phyloP scores from a whole-genome alignment of 345 rosid species.

The Aegle marmelos region DNA sequence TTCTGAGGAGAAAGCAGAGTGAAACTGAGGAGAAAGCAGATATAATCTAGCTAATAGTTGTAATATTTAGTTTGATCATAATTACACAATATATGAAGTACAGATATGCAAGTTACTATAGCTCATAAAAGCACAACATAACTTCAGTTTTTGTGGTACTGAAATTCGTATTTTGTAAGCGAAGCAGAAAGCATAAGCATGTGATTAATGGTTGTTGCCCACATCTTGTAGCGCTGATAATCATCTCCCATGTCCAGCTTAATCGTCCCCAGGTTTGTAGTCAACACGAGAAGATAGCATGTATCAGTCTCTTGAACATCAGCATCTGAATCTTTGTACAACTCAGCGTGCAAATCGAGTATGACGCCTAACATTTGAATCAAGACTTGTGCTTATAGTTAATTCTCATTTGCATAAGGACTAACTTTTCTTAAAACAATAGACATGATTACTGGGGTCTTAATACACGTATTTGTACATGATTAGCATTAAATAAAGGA shows the following conservation, averaged over 20 bases:
- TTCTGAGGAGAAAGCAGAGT: no score
- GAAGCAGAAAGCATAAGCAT: conserved; percentile 71
- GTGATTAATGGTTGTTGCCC: conserved; percentile 69
- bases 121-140: not conserved
- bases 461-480: not conserved
- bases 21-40: not conserved
- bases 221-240: conserved; percentile 56
- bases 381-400: not conserved
- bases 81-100: conserved; percentile 19
- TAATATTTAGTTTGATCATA: conserved; percentile 6
- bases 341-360: conserved; percentile 65
- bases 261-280: conserved; percentile 55
- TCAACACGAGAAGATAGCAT: conserved; percentile 65
- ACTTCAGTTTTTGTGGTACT: conserved; percentile 38
- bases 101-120: not conserved
- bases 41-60: not conserved
- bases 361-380: conserved; percentile 48
- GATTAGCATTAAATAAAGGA: not conserved
- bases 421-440: not conserved
- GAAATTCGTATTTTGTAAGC: conserved; percentile 44
- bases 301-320: conserved; percentile 39
- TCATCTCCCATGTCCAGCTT: conserved; percentile 89
- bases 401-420: not conserved
- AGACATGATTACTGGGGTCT: not conserved
- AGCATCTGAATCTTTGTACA: conserved; percentile 50